phyloP scores from a whole-genome alignment of 768 basidiomycete genomes.

The Tulasnella sp. region DNA sequence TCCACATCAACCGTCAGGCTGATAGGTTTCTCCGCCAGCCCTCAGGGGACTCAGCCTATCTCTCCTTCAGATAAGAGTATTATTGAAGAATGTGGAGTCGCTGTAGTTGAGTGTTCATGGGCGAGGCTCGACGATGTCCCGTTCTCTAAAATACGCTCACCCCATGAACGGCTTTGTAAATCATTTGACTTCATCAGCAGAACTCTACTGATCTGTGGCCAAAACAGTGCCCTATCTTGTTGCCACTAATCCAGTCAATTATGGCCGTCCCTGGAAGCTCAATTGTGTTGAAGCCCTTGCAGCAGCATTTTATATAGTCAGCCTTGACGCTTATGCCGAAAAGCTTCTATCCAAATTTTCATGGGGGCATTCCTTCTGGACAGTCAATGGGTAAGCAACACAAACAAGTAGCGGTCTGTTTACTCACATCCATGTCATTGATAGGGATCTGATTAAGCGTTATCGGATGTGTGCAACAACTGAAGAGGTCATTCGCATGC shows the following conservation, averaged over 20 bases:
- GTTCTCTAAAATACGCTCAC: constrained; percentile 83
- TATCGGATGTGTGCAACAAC: constrained; percentile 62
- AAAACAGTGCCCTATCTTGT: constrained; percentile 79
- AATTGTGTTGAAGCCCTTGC: constrained; percentile 94
- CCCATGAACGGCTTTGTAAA: constrained; percentile 81
- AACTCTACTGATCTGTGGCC: background rate
- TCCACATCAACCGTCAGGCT: background rate
- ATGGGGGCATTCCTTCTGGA: constrained; percentile 82
- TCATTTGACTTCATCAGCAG: constrained; percentile 17
- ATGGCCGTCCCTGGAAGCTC: constrained; percentile 91
- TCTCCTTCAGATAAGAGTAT: constrained; percentile 78
- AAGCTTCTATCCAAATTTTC: constrained; percentile 67
- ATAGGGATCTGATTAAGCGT: constrained; percentile 51
- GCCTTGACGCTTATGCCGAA: constrained; percentile 71
- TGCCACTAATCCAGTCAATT: constrained; percentile 94
- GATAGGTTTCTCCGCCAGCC: constrained; percentile 34
- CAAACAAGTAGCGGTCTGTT: background rate
- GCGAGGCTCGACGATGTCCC: constrained; percentile 90
- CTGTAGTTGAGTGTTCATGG: constrained; percentile 99
- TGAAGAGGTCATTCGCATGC: constrained; percentile 43
- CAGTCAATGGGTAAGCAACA: constrained; percentile 57
- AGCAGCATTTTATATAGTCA: constrained; percentile 88
- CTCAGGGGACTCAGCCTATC: constrained; percentile 66
- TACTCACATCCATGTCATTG: background rate
- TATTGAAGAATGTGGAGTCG: constrained; percentile 58